Conservation (phyloP, 2,329 filamentous ascomycete genomes). For the Neocatenulostroma microsporum region DNA sequence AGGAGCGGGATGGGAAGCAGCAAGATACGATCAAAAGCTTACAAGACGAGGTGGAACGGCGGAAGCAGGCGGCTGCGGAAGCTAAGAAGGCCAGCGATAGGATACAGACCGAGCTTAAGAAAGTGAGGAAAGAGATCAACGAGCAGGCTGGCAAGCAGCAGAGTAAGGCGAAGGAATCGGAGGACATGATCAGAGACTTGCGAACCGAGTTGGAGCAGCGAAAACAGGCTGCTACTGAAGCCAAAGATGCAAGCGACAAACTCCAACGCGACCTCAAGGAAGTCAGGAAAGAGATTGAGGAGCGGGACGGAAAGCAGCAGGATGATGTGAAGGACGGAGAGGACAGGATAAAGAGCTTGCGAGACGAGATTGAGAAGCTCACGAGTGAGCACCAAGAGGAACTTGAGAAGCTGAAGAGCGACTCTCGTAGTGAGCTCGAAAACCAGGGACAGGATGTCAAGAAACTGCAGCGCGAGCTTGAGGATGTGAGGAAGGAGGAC, state of each 20-base stretch:
- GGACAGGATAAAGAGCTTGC: conserved; percentile 11
- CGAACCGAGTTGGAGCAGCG: conserved; percentile 10
- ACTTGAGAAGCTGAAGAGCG: conserved; percentile 5
- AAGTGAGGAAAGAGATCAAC: too few species aligned
- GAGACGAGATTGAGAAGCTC: conserved; percentile 9
- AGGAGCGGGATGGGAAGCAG: conserved; percentile 5
- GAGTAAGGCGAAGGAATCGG: too few species aligned
- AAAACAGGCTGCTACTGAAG: conserved; percentile 1
- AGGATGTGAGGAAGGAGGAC: conserved; percentile 5
- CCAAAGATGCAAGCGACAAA: conserved; percentile 2
- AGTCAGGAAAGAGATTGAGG: conserved; percentile 13
- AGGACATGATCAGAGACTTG: conserved; percentile 9
- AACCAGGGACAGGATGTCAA: conserved; percentile 11
- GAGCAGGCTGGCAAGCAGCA: too few species aligned
- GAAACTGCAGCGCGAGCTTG: conserved; percentile 13
- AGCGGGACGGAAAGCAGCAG: conserved; percentile 16
- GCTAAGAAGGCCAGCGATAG: conserved; percentile 8
- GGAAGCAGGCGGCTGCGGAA: conserved; percentile 9
- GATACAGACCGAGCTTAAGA: too few species aligned
- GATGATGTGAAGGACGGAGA: conserved; percentile 14
- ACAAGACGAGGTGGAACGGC: conserved; percentile 9
- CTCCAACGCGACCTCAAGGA: conserved; percentile 2
- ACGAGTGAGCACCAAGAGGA: conserved; percentile 12
- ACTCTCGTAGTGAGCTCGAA: too few species aligned
- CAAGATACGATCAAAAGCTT: conserved; percentile 7